Evolutionary conservation across 768 basidiomycete species (phyloP).

Genomic region (Lyophyllum decastes): DNA sequence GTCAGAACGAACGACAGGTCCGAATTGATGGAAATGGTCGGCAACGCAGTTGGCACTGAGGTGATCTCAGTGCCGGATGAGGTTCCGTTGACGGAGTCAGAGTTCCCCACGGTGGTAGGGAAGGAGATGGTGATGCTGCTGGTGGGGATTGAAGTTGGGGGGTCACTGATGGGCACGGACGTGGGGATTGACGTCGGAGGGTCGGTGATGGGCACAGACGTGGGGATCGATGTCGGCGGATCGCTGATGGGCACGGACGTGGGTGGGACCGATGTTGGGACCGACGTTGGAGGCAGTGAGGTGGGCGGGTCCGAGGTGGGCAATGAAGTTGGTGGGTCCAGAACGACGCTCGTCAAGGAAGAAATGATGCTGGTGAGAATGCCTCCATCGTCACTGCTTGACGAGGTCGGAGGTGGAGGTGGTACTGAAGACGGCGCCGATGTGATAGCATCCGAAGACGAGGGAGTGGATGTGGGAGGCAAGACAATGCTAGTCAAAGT

Average conservation of each 20-base stretch:
- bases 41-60: conserved; percentile 3
- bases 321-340: background rate
- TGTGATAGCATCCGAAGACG: background rate
- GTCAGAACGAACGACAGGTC: conserved; percentile 47
- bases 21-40: conserved; percentile 35
- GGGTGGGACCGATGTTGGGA: background rate
- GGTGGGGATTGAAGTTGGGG: conserved; percentile 3
- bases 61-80: background rate
- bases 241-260: no score
- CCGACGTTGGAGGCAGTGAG: background rate
- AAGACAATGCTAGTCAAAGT: background rate
- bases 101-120: conserved; percentile 7
- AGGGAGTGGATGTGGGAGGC: background rate
- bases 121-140: conserved; percentile 18
- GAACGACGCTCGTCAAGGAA: conserved; percentile 9
- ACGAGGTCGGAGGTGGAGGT: background rate
- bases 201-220: background rate
- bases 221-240: background rate
- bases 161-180: background rate
- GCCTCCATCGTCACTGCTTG: background rate
- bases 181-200: conserved; percentile 3
- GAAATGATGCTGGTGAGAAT: no score
- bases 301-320: background rate
- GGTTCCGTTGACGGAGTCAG: background rate
- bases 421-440: background rate